Base-by-base conservation (phyloP, 345 rosid species). In the Brassica rapa region DNA sequence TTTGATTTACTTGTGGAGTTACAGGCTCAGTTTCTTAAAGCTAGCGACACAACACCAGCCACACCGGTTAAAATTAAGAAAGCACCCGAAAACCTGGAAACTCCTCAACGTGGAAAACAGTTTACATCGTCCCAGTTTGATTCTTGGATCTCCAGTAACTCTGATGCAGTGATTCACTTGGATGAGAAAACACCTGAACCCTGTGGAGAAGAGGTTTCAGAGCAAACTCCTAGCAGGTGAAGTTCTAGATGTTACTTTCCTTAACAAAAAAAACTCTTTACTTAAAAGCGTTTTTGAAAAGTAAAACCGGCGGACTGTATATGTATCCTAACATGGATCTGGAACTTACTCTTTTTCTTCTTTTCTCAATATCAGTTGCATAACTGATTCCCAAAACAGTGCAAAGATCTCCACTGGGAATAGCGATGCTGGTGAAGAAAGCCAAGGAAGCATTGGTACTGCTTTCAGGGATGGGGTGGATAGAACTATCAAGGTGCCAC, bases 1-100 rank as follows among this genome's bases (percentile, higher is more conserved):
- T 62, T 30, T 6, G 51, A 6, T 65, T 27, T 65, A 14, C 67
- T 14, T 78, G n/a, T 21, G 62, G 53, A 72, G 10, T 24, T 41
- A 32, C 83, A 92, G 98, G 91, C 89, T 37, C 89, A 81, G 65
- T 84, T 88, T 86, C 89, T 91, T 41, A 92, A 91, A 86, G 90
- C 88, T 68, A 86, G 88, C 66, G 87, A 86, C 37, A 85, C 89
- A 2, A 75, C 86, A 84, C 84, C 85, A 4, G 88, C 82, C 78
- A 92, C 97, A 51, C 95, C 92, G 14, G 21, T 64, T 62, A 93
- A 86, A 80, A 83, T 89, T 73, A 82, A 85, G 56, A 86, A 84
- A 83, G 89, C 85, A 46, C 74, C 83, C 19, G 60, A 60, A 67
- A 83, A 82, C 77, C 69, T 80, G 24, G 85, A 82, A 8, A 80